Conservation (phyloP, 2,329 filamentous ascomycete genomes). For the Trichoderma gracile region DNA sequence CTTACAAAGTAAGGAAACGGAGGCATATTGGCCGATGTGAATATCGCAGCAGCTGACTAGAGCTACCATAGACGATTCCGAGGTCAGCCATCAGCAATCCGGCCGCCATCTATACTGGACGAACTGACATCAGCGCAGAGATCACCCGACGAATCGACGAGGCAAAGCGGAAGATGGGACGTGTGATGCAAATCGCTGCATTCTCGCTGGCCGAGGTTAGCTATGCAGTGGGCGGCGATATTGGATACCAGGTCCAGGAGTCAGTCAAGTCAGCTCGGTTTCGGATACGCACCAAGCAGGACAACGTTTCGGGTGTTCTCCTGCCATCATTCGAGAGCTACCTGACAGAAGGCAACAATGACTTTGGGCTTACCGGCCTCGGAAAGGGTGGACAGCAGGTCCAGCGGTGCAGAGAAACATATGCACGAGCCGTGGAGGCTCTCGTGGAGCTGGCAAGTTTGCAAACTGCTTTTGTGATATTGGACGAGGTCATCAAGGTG, state of each 20-base stretch:
- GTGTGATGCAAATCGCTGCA: constrained; percentile 98
- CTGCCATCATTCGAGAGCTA: constrained; percentile 93
- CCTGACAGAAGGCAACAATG: constrained; percentile 83
- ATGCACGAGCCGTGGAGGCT: constrained; percentile 92
- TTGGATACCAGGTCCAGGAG: constrained; percentile 96
- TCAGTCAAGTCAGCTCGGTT: constrained; percentile 92
- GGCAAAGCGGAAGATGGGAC: constrained; percentile 98
- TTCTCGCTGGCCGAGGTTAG: constrained; percentile 97
- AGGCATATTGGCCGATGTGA: not conserved
- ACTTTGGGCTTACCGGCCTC: constrained; percentile 92
- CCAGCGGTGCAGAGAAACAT: constrained; percentile 91
- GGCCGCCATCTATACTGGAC: not conserved
- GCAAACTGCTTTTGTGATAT: constrained; percentile 95
- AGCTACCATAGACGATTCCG: constrained; percentile 70
- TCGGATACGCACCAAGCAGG: constrained; percentile 89
- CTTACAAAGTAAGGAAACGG: constrained; percentile 76
- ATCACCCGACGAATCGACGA: constrained; percentile 97
- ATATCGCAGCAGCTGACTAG: constrained; percentile 17
- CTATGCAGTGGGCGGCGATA: constrained; percentile 93
- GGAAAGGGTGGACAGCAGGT: constrained; percentile 98
- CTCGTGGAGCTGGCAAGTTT: constrained; percentile 92
- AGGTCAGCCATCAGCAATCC: constrained; percentile 54
- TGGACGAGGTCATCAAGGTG: constrained; percentile 99
- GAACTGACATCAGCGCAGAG: constrained; percentile 53
- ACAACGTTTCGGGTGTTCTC: constrained; percentile 97